These are phyloP conservation scores for Claviceps paspali DNA, from an alignment of 2,329 filamentous ascomycete species.

Conservation along the genomic window DNA sequence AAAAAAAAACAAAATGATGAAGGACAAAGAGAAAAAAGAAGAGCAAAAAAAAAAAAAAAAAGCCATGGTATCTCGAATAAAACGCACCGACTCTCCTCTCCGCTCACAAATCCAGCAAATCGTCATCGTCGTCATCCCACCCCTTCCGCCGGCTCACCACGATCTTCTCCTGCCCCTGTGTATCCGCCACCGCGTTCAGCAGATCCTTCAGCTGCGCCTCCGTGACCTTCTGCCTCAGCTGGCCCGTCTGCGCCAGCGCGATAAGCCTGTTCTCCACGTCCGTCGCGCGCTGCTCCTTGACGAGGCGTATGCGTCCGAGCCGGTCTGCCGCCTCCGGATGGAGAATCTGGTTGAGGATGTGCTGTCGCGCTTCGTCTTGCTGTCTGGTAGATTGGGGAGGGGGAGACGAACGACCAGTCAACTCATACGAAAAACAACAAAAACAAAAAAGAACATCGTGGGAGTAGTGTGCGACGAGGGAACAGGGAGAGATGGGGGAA, in stretches of 20 bases:
- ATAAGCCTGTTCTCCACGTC: constrained; percentile 90
- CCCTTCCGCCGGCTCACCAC: constrained; percentile 72
- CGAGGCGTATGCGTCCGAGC: constrained; percentile 82
- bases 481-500: background rate
- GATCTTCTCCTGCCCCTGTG: constrained; percentile 67
- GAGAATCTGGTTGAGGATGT: constrained; percentile 82
- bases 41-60: background rate
- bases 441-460: background rate
- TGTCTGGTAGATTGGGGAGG: constrained; percentile 20
- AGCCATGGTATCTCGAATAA: constrained; percentile 1
- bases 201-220: constrained; percentile 91
- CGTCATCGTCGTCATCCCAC: constrained; percentile 73
- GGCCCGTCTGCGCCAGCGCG: constrained; percentile 75
- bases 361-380: constrained; percentile 54
- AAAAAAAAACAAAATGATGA: too few relatives aligned
- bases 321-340: constrained; percentile 87
- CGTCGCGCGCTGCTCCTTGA: constrained; percentile 79
- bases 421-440: too few relatives aligned
- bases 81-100: background rate
- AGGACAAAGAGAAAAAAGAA: too few relatives aligned
- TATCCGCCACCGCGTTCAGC: constrained; percentile 69
- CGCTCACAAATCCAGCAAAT: constrained; percentile 46
- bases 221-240: constrained; percentile 74
- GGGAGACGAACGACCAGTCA: too few relatives aligned
- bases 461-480: background rate